Conservation (phyloP, 2,329 filamentous ascomycete genomes). For the Xylaria sp. region DNA sequence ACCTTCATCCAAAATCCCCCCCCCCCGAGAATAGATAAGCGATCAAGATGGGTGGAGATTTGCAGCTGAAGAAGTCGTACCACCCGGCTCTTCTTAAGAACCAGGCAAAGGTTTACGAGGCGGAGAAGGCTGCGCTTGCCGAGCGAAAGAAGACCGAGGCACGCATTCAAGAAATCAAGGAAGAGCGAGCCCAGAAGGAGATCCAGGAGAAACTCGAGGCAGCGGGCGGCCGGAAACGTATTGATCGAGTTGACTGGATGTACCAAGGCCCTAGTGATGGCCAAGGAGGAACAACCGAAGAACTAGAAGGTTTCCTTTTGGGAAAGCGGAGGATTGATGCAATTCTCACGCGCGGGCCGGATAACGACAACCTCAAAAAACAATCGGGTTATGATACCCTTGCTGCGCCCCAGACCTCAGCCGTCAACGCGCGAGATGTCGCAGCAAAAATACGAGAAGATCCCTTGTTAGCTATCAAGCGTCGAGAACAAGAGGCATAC, state of each 20-base stretch:
- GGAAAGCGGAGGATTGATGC: constrained; percentile 93
- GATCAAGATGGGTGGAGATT: constrained; percentile 81
- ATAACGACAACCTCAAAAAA: constrained; percentile 85
- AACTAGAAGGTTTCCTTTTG: constrained; percentile 92
- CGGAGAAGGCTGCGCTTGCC: constrained; percentile 79
- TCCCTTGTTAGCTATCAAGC: constrained; percentile 92
- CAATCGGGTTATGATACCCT: constrained; percentile 69
- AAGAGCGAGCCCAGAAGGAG: constrained; percentile 92
- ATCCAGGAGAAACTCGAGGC: constrained; percentile 90
- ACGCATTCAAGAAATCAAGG: constrained; percentile 90
- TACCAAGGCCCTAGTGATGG: constrained; percentile 88
- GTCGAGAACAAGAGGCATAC: constrained; percentile 85
- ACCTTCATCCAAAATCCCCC: neutral
- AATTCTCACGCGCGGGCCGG: constrained; percentile 80
- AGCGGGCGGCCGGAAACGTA: constrained; percentile 81
- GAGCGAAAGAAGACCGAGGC: constrained; percentile 95
- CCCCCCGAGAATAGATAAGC: constrained; percentile 13
- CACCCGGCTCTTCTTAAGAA: constrained; percentile 92
- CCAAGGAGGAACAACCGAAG: constrained; percentile 80
- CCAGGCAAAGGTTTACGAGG: constrained; percentile 88
- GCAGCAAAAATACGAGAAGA: constrained; percentile 90
- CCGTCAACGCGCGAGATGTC: constrained; percentile 81
- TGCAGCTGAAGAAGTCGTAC: constrained; percentile 96
- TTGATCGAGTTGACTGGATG: constrained; percentile 97
- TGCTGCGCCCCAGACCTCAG: constrained; percentile 70